Percentiles rank a stretch among this genome's conserved stretches.
These are phyloP conservation scores for Hamigera avellanea DNA, from an alignment of 495 filamentous ascomycete species.

Conservation along the genomic window DNA sequence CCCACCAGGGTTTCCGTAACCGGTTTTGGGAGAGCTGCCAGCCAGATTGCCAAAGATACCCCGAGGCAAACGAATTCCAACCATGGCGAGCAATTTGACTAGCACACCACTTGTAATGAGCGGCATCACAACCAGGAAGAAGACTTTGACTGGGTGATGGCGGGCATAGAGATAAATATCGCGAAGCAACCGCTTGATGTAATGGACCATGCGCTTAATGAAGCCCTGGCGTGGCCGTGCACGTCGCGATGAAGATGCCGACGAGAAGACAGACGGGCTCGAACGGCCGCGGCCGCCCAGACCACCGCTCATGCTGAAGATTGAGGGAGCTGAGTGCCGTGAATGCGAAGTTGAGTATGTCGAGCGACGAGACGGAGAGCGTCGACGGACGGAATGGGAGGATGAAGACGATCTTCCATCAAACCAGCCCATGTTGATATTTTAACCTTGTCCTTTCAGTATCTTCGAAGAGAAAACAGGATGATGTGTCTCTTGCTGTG, in stretches of 20 bases:
- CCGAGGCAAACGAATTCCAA: constrained; percentile 63
- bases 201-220: constrained; percentile 52
- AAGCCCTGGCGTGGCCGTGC: constrained; percentile 65
- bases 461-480: too few relatives aligned
- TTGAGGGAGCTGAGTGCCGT: constrained; percentile 35
- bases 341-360: constrained; percentile 26
- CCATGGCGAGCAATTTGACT: constrained; percentile 54
- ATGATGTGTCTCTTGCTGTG: too few relatives aligned
- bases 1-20: constrained; percentile 14
- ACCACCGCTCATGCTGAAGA: constrained; percentile 37
- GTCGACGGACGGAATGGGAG: constrained; percentile 19
- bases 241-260: constrained; percentile 42
- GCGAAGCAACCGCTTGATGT: constrained; percentile 61
- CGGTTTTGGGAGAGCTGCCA: constrained; percentile 22
- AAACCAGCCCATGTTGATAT: constrained; percentile 37
- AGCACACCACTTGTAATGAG: constrained; percentile 72
- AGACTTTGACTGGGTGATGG: constrained; percentile 68
- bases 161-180: constrained; percentile 67
- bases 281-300: constrained; percentile 26
- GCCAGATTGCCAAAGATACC: constrained; percentile 44
- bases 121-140: constrained; percentile 76
- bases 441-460: too few relatives aligned
- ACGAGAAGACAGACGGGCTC: constrained; percentile 40
- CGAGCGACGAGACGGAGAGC: constrained; percentile 26
- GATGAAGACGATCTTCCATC: constrained; percentile 25